Evolutionary conservation across 116 monocot species (phyloP), one percentile per base, ranked within the genome.

Genomic region (Trichopus zeylanicus): DNA sequence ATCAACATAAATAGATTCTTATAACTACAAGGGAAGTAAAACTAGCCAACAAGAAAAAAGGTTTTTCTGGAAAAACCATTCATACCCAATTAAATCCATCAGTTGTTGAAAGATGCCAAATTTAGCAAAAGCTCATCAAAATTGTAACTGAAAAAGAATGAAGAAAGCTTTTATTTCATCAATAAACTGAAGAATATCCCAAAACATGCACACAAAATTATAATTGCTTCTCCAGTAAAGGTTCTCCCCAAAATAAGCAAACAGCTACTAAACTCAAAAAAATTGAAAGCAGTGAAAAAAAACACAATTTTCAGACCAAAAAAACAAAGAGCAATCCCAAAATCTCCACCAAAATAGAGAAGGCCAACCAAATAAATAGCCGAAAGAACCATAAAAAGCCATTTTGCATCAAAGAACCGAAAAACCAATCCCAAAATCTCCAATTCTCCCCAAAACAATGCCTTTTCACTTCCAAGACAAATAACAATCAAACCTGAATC

Each of bases 401-500:
- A n/a, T n/a, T n/a, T n/a, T n/a, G n/a, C n/a, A n/a, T 25, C 4
- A 49, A 49, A 49, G 21, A 16, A 49, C n/a, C 15, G 16, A 46
- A 29, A 46, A 47, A 4, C 42, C 0, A 29, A 47, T 10, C 5
- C 34, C 10, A 5, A 35, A 10, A 6, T 35, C 34, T 10, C 20
- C 29, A n/a, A n/a, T n/a, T n/a, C n/a, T n/a, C n/a, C n/a, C n/a
- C n/a, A 47, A 46, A 47, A 56, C 4, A 22, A 46, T n/a, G 6
- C 12, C 13, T 37, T 39, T 6, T 42, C 42, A 16, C 8, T 3
- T 16, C 13, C 42, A 42, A 42, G 13, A 42, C n/a, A 0, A 22
- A 49, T 22, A 49, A 49, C 19, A 49, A 22, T 22, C 5, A 56
- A 47, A 35, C 53, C 38, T 38, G 42, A 23, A 11, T 38, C 69